Percentiles rank a stretch among this genome's conserved stretches.
Evolutionary conservation across 352 stramenopile genomes (phyloP).

Genomic region (Aphanomyces astaci): DNA sequence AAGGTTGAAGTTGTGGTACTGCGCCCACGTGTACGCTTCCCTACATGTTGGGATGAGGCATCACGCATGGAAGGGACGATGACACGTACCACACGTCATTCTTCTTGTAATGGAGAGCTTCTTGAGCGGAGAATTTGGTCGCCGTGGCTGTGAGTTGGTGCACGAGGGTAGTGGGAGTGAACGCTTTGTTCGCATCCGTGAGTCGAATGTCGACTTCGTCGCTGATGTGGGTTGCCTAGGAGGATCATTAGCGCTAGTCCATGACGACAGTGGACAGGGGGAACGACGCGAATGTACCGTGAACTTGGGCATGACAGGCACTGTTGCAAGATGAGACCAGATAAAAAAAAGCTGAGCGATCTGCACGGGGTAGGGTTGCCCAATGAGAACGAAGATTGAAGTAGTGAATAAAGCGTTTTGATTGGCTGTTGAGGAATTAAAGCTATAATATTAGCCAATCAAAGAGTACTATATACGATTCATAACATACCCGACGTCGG

Average conservation of each 20-base stretch:
- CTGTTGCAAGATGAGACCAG: neutral
- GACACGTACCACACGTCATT: slow-evolving; percentile 39
- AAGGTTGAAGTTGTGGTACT: slow-evolving; percentile 30
- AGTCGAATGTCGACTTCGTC: slow-evolving; percentile 16
- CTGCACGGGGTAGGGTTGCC: neutral
- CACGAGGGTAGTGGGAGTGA: slow-evolving; percentile 31
- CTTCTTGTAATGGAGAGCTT: slow-evolving; percentile 36
- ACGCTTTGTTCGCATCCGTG: slow-evolving; percentile 27
- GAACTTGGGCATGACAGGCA: slow-evolving; percentile 2
- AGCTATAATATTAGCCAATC: neutral
- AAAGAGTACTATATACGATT: neutral
- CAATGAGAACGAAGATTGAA: neutral
- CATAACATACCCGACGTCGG: too few species aligned
- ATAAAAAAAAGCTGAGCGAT: neutral
- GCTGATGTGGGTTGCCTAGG: slow-evolving; percentile 4
- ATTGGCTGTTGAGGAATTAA: too few species aligned
- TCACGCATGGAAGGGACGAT: too few species aligned
- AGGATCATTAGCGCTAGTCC: neutral
- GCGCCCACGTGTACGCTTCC: slow-evolving; percentile 26
- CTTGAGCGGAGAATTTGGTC: slow-evolving; percentile 22
- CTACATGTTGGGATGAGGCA: too few species aligned
- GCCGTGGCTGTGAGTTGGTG: slow-evolving; percentile 36
- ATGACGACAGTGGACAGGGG: neutral
- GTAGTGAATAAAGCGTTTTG: neutral
- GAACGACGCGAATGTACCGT: neutral